Conservation (phyloP, 495 filamentous ascomycete genomes). For the Aspergillus baeticus region DNA sequence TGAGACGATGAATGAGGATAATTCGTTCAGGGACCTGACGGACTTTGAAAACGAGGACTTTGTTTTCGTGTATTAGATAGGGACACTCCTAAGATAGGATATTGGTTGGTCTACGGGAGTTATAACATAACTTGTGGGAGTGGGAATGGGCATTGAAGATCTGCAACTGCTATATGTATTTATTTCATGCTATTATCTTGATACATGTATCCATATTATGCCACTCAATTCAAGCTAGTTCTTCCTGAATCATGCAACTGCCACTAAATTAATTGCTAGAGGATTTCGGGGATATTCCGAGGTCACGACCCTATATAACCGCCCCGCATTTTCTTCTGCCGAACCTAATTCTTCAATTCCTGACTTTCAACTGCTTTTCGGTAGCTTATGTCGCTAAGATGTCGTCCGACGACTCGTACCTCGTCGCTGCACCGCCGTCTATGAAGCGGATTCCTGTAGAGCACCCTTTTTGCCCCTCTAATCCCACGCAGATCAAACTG, state of each 20-base stretch:
- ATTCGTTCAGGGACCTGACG: slow-evolving; percentile 37
- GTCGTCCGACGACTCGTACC: slow-evolving; percentile 27
- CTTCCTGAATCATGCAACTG: too few relatives aligned
- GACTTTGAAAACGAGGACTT: slow-evolving; percentile 54
- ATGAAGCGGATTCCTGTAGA: slow-evolving; percentile 46
- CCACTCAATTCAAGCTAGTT: too few relatives aligned
- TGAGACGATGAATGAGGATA: slow-evolving; percentile 47
- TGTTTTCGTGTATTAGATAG: slow-evolving; percentile 58
- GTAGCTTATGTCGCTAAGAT: not conserved
- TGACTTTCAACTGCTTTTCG: not conserved
- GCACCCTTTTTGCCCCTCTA: not conserved
- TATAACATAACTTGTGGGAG: too few relatives aligned
- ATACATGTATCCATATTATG: too few relatives aligned
- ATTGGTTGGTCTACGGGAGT: too few relatives aligned
- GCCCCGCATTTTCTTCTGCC: not conserved
- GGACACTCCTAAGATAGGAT: too few relatives aligned
- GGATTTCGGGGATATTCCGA: not conserved
- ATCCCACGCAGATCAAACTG: not conserved
- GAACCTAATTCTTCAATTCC: not conserved
- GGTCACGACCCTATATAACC: not conserved
- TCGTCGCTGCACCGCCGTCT: slow-evolving; percentile 27
- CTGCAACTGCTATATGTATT: too few relatives aligned
- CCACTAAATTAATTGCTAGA: not conserved
- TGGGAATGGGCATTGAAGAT: too few relatives aligned
- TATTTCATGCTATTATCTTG: too few relatives aligned